Base-by-base conservation (phyloP, 305 asterid genomes). In the Withania somnifera region DNA sequence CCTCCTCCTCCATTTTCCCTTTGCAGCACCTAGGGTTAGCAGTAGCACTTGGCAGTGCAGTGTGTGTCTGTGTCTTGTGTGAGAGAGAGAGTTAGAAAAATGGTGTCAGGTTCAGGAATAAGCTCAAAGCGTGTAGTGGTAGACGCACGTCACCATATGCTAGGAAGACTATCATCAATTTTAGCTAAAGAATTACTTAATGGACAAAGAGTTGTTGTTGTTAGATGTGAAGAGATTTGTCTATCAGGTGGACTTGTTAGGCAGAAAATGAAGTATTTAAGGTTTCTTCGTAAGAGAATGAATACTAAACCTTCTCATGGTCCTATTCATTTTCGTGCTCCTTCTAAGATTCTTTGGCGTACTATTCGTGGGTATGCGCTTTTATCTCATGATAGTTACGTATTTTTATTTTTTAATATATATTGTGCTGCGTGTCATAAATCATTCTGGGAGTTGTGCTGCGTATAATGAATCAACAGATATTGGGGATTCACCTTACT, bases 301-400 rank as follows among this genome's bases (percentile, higher is more conserved):
- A 95, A 95, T 85, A 95, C 98, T 17, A 95, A 95, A 83, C 99
- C 99, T 0, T 95, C 99, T 36, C 99, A 94, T 68, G 98, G 99
- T 0, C 98, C 98, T 30, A 95, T 95, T 57, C 99, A 95, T 71
- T 94, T 94, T 91, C 95, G 99, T n/a, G 99, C 99, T 10, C 99
- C 98, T 0, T 92, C 98, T 2, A 95, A 95, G 89, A 95, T 94
- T 68, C 95, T 95, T 6, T 95, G 99, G 99, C 91, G 99, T 64
- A 95, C 98, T 5, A 94, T 95, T 80, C 95, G 99, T 64, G 99
- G 99, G 97, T 94, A 34, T 34, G 40, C n/a, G n/a, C n/a, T 30
- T 30, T 2, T 30, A 30, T 50, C 7, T 34, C 38, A 34, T 34
- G 38, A 0, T 34, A 4, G 0, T n/a, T n/a, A n/a, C n/a, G n/a